Evolutionary conservation across 192 early-diverging fungal species (phyloP), one percentile per base, ranked within the genome.

Genomic region (Coemansia sp.): DNA sequence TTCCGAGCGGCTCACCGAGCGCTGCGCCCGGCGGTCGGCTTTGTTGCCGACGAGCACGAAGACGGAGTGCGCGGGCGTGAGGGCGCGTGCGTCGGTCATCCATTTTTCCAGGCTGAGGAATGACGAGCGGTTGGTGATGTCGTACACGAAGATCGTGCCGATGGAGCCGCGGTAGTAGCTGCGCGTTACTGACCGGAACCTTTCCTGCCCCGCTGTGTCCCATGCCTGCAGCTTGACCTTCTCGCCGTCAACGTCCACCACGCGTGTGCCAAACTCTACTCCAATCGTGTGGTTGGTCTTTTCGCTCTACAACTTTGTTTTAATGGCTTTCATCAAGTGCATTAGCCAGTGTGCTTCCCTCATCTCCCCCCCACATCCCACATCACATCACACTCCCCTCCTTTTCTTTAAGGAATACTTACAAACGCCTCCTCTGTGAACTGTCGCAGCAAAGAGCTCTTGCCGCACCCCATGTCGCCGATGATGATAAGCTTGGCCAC

Each of bases 161-260:
- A 87, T 85, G 33, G 90, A 87, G 37, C 90, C 90, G 65, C 90
- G 82, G 58, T 90, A 91, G 57, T 91, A 91, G 69, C 86, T 88
- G 46, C 83, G 79, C 4, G 90, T 91, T 17, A 91, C 73, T 18
- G 80, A 80, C 38, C 86, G 55, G 83, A 89, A 78, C 67, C 88
- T 66, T 47, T 81, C 70, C 62, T 90, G 89, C 17, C 89, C 89
- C 19, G 89, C 89, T 19, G 87, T 91, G 44, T 89, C 87, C 86
- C 86, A 86, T 19, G 85, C 84, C 67, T 91, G 89, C 14, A 87
- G 69, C 57, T 89, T 88, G 49, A 87, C 80, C 27, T 77, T 74
- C 34, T 91, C 85, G 50, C 83, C 81, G 40, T 74, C 85, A 19
- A 87, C 83, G 17, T 83, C 78, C 30, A 91, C 78, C 45, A 89